Conservation (phyloP, 305 asterid species). For the Fraxinus paxiana region DNA sequence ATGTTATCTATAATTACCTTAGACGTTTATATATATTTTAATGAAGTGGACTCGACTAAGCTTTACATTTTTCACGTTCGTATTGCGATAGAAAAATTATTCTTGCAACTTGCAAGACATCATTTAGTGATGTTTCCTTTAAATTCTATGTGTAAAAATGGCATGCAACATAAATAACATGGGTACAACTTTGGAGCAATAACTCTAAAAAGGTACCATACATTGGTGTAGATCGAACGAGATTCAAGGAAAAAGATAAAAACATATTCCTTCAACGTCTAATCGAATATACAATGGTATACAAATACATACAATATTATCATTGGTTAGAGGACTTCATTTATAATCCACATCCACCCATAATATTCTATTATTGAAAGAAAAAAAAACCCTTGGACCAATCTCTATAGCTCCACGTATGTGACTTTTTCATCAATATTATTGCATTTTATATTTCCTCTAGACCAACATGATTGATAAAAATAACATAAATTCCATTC, state of each 20-base stretch:
- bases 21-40: background rate
- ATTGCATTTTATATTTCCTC: slow-evolving; percentile 4
- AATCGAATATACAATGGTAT: background rate
- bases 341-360: slow-evolving; percentile 27
- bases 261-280: background rate
- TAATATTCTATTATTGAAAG: background rate
- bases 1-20: background rate
- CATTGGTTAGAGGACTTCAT: slow-evolving; percentile 28
- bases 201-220: slow-evolving; percentile 7
- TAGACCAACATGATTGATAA: slow-evolving; percentile 12
- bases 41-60: background rate
- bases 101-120: background rate
- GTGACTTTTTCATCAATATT: slow-evolving; percentile 20
- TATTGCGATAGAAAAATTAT: background rate
- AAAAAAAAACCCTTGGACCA: slow-evolving; percentile 19
- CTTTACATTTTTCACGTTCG: background rate
- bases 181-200: slow-evolving; percentile 1
- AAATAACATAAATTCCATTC: slow-evolving; percentile 3
- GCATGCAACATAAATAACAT: slow-evolving; percentile 18
- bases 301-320: slow-evolving; percentile 8
- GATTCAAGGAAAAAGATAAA: background rate
- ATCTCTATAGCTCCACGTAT: slow-evolving; percentile 31
- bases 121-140: background rate
- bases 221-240: background rate
- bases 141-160: background rate